Evolutionary conservation across 2,329 filamentous ascomycete genomes (phyloP).

Genomic region (Fusarium torulosum): DNA sequence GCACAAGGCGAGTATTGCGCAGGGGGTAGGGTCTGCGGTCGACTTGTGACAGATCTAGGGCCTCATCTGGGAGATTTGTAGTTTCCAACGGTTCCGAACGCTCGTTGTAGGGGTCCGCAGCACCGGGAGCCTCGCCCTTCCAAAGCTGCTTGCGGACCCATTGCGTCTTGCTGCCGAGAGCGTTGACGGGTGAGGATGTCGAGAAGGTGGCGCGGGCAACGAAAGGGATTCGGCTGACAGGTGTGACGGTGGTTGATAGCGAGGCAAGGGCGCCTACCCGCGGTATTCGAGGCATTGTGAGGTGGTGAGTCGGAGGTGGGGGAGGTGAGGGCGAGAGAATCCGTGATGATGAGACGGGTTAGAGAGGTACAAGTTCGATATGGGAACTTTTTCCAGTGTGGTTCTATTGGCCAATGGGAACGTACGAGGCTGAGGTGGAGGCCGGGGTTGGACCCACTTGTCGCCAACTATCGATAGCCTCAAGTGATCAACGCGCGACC

Average conservation of each 20-base stretch:
- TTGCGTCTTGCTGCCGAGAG: constrained; percentile 51
- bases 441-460: constrained; percentile 19
- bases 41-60: constrained; percentile 37
- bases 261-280: constrained; percentile 53
- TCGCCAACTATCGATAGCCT: constrained; percentile 40
- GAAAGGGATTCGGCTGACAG: constrained; percentile 48
- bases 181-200: constrained; percentile 50
- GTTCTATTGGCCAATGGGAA: constrained; percentile 45
- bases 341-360: constrained; percentile 24
- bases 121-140: constrained; percentile 56
- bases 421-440: constrained; percentile 41
- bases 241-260: constrained; percentile 46
- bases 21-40: constrained; percentile 47
- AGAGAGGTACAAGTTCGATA: constrained; percentile 28
- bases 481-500: constrained; percentile 35
- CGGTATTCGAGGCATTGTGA: constrained; percentile 59
- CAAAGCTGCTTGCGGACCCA: constrained; percentile 57
- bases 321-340: constrained; percentile 27
- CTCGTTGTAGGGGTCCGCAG: constrained; percentile 57
- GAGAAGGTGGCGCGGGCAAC: constrained; percentile 50
- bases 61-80: constrained; percentile 52
- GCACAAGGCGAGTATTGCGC: constrained; percentile 49
- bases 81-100: constrained; percentile 46
- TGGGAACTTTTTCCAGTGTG: constrained; percentile 49
- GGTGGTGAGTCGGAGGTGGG: constrained; percentile 9